phyloP scores from a whole-genome alignment of 2,329 filamentous ascomycete species.

The Penicillium italicum region DNA sequence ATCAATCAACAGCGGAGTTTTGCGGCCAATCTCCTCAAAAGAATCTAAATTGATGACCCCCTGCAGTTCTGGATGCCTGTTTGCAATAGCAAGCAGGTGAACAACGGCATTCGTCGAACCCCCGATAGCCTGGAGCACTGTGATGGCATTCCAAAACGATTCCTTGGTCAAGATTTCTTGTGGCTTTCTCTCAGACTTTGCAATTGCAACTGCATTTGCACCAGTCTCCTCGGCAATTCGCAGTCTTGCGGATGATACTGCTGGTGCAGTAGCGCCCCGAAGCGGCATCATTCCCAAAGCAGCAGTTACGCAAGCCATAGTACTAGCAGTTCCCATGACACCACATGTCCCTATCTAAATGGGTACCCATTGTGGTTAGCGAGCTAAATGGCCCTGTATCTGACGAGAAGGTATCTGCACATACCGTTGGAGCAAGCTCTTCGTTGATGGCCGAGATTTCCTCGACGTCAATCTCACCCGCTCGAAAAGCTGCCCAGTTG shows the following conservation, averaged over 20 bases:
- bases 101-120: constrained; percentile 56
- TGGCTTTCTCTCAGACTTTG: constrained; percentile 39
- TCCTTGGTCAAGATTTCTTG: constrained; percentile 46
- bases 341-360: constrained; percentile 50
- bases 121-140: constrained; percentile 54
- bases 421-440: constrained; percentile 66
- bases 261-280: constrained; percentile 51
- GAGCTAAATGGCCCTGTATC: not conserved
- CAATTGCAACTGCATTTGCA: constrained; percentile 46
- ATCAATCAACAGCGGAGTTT: constrained; percentile 49
- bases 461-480: constrained; percentile 65
- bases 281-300: constrained; percentile 54
- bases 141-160: constrained; percentile 53
- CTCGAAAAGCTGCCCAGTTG: constrained; percentile 68
- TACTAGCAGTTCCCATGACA: constrained; percentile 58
- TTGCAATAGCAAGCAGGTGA: constrained; percentile 53
- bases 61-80: constrained; percentile 49
- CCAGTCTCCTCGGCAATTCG: constrained; percentile 55
- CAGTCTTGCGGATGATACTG: constrained; percentile 51
- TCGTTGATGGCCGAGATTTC: constrained; percentile 69
- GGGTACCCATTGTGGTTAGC: not conserved
- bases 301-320: constrained; percentile 54
- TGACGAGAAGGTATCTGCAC: constrained; percentile 17
- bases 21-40: constrained; percentile 49
- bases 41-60: constrained; percentile 46